Base-by-base conservation (phyloP, 1,284 basidiomycete genomes). In the Sporisorium exsertum region DNA sequence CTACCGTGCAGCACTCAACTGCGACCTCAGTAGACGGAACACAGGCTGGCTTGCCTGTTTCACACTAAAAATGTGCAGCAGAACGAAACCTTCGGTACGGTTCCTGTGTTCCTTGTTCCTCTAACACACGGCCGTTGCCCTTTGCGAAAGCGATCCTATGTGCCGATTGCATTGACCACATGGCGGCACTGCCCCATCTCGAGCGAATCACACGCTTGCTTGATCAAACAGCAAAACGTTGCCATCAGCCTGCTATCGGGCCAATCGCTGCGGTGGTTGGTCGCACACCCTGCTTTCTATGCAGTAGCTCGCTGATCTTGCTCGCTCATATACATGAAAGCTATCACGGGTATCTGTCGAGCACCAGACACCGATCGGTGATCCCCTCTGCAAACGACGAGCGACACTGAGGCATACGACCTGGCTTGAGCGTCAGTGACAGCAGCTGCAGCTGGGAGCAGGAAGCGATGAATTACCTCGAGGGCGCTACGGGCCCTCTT, bases 181-280 rank as follows among this genome's bases (percentile, higher is more conserved):
- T 32, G 47, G 6, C 32, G 9, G 46, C 46, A 32, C 49, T 20
- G 27, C 7, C 49, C 49, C n/a, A 32, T 50, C 49, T 50, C 49
- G 27, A 50, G 49, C 49, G 49, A 50, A 50, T 50, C 49, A 50
- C 29, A 33, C 42, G 18, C 42, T 20, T n/a, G 12, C 42, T 12
- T 20, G 42, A n/a, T 43, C n/a, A 7, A 5, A 10, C 5, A 32
- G 5, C 29, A 32, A 32, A 32, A 10, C 10, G 29, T 32, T 32
- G 27, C 49, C 18, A 33, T 32, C 26, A 29, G 29, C 18, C 8
- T n/a, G 9, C n/a, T 33, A 50, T 50, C 49, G 49, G 27, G 49
- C 49, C 49, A 50, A 50, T 50, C 49, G n/a, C 18, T 47, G 24
- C 46, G 15, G 46, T 47, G 8, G 42, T 43, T 47, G 8, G 42